Evolutionary conservation across 768 basidiomycete species (phyloP).

Genomic region (Mycena maculata): DNA sequence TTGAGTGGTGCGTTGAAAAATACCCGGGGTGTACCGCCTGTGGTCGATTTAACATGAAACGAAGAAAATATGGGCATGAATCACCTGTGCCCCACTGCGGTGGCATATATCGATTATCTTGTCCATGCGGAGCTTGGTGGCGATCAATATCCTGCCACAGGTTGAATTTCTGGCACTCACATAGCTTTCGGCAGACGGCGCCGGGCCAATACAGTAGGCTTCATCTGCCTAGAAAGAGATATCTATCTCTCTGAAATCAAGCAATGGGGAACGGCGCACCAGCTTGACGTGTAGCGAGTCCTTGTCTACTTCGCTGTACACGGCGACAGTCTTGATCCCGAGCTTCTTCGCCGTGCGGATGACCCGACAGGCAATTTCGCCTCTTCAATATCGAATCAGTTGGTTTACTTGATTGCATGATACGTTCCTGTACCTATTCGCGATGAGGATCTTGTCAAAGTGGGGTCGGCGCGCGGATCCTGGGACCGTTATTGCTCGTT

Average conservation of each 20-base stretch:
- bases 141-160: background rate
- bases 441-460: slow-evolving; percentile 92
- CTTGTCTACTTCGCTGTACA: slow-evolving; percentile 89
- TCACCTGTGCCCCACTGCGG: slow-evolving; percentile 85
- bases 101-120: slow-evolving; percentile 89
- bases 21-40: slow-evolving; percentile 96
- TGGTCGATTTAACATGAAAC: slow-evolving; percentile 2
- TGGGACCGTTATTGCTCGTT: slow-evolving; percentile 1
- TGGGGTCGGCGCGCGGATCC: slow-evolving; percentile 57
- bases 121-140: slow-evolving; percentile 79
- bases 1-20: background rate
- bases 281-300: slow-evolving; percentile 85
- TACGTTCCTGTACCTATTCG: slow-evolving; percentile 72
- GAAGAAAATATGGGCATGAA: slow-evolving; percentile 22
- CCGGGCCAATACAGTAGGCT: slow-evolving; percentile 94
- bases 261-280: slow-evolving; percentile 52
- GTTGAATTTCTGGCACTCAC: slow-evolving; percentile 58
- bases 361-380: slow-evolving; percentile 96
- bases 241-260: slow-evolving; percentile 6
- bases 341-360: slow-evolving; percentile 90
- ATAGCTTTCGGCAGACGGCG: slow-evolving; percentile 89
- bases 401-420: background rate
- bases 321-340: slow-evolving; percentile 92
- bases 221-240: slow-evolving; percentile 74
- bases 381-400: slow-evolving; percentile 57